These are phyloP conservation scores for Coemansia interrupta DNA, from an alignment of 192 early-diverging fungal genomes.

Conservation along the genomic window DNA sequence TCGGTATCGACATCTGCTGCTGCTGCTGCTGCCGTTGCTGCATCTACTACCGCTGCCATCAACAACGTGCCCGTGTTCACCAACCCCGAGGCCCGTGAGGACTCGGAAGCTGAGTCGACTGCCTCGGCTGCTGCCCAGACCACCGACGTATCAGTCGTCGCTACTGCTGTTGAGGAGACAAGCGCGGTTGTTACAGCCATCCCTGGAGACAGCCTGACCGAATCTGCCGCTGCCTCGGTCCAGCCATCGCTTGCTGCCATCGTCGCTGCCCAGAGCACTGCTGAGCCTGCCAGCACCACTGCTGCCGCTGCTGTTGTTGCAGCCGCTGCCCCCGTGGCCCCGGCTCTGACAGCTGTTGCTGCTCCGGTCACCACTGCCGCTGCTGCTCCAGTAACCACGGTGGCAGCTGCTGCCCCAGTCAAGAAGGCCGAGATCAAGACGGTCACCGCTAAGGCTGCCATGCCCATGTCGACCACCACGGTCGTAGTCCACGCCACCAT, in stretches of 20 bases:
- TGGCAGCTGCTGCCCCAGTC: neutral
- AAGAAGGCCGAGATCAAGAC: conserved; percentile 6
- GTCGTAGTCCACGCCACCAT: conserved; percentile 9
- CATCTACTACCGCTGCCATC: neutral
- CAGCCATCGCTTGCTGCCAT: conserved; percentile 19
- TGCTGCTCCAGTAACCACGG: neutral
- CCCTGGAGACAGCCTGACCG: neutral
- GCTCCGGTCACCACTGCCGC: conserved; percentile 6
- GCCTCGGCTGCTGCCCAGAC: neutral
- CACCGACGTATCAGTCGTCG: neutral
- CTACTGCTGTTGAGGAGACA: neutral
- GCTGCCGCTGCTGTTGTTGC: neutral
- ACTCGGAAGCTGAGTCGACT: conserved; percentile 1
- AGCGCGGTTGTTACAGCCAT: neutral
- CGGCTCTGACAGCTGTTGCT: neutral
- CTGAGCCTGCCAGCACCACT: neutral
- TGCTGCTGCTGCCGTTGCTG: conserved; percentile 1
- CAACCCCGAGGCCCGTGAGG: conserved; percentile 4
- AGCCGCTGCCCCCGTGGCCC: neutral
- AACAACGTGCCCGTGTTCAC: conserved; percentile 1
- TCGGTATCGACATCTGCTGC: neutral
- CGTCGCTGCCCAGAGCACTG: conserved; percentile 28
- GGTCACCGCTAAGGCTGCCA: neutral
- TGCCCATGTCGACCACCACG: conserved; percentile 6
- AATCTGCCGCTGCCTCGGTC: neutral